A percentile compares a stretch with the other conserved stretches of the same genome.
Evolutionary conservation across 805 yeast species (phyloP).

Genomic region (Hyphopichia homilentoma): DNA sequence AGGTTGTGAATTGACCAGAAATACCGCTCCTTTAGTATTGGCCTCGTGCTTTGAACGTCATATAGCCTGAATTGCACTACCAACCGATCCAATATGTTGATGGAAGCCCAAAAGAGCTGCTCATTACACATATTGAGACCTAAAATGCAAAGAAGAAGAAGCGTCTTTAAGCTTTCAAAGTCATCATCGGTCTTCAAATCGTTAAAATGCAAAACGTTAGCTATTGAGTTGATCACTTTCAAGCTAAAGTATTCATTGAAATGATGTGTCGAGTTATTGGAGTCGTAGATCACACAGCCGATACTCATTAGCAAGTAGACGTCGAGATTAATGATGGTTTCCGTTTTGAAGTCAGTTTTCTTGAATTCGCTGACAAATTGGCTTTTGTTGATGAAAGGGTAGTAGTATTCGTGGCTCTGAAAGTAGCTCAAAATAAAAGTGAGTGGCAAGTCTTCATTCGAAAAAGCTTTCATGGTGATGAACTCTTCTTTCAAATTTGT

Average conservation of each 20-base stretch:
- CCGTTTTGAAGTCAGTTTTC: constrained; percentile 27
- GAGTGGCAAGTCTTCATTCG: constrained; percentile 24
- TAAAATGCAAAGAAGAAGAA: constrained; percentile 30
- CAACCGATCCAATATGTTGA: constrained; percentile 31
- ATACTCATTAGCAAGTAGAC: constrained; percentile 35
- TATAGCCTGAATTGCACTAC: constrained; percentile 19
- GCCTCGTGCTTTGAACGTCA: constrained; percentile 4
- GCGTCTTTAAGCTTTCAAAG: constrained; percentile 23
- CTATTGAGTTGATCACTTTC: constrained; percentile 26
- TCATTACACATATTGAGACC: constrained; percentile 25
- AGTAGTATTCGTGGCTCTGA: constrained; percentile 31
- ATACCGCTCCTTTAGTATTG: constrained; percentile 12
- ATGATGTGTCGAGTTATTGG: constrained; percentile 14
- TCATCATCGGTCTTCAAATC: constrained; percentile 17
- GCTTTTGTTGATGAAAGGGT: constrained; percentile 30
- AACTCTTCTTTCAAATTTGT: constrained; percentile 25
- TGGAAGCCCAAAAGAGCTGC: constrained; percentile 28
- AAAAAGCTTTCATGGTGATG: constrained; percentile 31
- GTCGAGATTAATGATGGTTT: constrained; percentile 35
- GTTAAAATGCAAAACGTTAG: constrained; percentile 30
- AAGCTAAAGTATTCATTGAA: constrained; percentile 30
- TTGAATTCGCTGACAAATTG: constrained; percentile 18
- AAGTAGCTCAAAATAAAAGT: constrained; percentile 32
- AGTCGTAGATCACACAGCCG: constrained; percentile 36
- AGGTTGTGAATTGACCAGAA: constrained; percentile 38